Evolutionary conservation across 2,329 filamentous ascomycete genomes (phyloP).

Genomic region (Thyridium curvatum): DNA sequence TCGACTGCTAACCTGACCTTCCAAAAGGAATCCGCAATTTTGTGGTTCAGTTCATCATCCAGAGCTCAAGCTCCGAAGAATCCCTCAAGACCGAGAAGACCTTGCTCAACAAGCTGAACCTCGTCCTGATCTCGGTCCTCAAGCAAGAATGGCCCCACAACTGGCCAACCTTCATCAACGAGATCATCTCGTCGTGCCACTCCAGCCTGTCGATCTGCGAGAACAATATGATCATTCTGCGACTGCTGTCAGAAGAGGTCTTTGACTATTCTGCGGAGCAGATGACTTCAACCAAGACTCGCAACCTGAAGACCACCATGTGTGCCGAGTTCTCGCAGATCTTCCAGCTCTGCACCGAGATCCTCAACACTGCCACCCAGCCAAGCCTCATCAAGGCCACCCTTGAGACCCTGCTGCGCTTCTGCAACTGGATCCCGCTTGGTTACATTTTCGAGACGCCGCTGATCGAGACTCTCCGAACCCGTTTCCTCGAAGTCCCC

Average conservation of each 20-base stretch:
- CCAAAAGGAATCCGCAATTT: conserved; percentile 90
- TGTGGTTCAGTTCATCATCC: conserved; percentile 96
- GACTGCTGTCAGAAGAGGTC: conserved; percentile 92
- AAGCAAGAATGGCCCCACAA: conserved; percentile 99
- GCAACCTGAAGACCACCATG: conserved; percentile 97
- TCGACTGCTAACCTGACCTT: background rate
- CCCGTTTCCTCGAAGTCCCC: conserved; percentile 83
- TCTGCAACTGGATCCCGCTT: conserved; percentile 98
- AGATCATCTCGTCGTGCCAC: conserved; percentile 95
- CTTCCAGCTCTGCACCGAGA: conserved; percentile 95
- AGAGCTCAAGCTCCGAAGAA: conserved; percentile 86
- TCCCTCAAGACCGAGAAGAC: conserved; percentile 77
- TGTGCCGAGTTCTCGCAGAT: conserved; percentile 98
- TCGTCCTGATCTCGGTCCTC: conserved; percentile 92
- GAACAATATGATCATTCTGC: conserved; percentile 99
- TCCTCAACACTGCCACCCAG: conserved; percentile 80
- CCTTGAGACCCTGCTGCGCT: conserved; percentile 87
- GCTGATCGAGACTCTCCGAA: conserved; percentile 89
- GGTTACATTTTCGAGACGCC: conserved; percentile 98
- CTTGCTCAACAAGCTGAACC: conserved; percentile 94
- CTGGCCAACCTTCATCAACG: conserved; percentile 99
- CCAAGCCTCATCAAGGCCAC: conserved; percentile 92
- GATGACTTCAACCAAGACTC: conserved; percentile 97
- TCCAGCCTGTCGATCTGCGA: conserved; percentile 96
- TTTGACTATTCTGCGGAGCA: conserved; percentile 98